Evolutionary conservation across 179 eudicot species (phyloP), one percentile per base, ranked within the genome.

Genomic region (Patellifolia procumbens): DNA sequence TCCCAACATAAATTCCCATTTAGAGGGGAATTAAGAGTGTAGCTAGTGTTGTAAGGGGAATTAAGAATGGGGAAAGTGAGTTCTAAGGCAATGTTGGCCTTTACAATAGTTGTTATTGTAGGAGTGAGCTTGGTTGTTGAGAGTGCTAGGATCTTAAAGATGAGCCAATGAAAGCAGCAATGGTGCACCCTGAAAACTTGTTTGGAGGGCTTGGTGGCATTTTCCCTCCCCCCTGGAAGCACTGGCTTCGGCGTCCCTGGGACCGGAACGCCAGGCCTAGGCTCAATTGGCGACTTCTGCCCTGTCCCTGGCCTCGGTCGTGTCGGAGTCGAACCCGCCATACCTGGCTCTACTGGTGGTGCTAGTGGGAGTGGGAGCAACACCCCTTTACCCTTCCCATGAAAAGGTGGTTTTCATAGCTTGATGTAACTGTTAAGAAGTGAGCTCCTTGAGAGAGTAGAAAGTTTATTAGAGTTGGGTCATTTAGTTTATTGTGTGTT

Each of bases 281-380:
- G 85, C 16, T 62, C 85, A 17, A 51, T 81, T 11, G 70, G 69
- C 45, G 76, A 80, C 72, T 77, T 80, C 72, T 85, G 86, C 75
- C 62, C 85, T 1, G 26, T 82, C 74, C 83, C 83, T 0, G 68
- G 81, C 0, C 56, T 79, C 0, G 85, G 83, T 3, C 82, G 85
- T 16, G 77, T 72, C 29, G 51, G 75, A 0, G 74, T 75, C 69
- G 74, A 62, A 71, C 79, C 85, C 19, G 35, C 62, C 10, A 53
- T 49, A 74, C 78, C 83, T 24, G 74, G 74, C 34, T 61, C 16
- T 70, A 78, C 66, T 58, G 43, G 39, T n/a, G n/a, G n/a, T n/a
- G n/a, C n/a, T n/a, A n/a, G n/a, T 80, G 42, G 2, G 35, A 67
- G 67, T 63, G 76, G 78, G 62, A 68, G 61, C 17, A 58, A 11